phyloP scores from a whole-genome alignment of 169 alveolate species.

The Cryptosporidium tyzzeri region DNA sequence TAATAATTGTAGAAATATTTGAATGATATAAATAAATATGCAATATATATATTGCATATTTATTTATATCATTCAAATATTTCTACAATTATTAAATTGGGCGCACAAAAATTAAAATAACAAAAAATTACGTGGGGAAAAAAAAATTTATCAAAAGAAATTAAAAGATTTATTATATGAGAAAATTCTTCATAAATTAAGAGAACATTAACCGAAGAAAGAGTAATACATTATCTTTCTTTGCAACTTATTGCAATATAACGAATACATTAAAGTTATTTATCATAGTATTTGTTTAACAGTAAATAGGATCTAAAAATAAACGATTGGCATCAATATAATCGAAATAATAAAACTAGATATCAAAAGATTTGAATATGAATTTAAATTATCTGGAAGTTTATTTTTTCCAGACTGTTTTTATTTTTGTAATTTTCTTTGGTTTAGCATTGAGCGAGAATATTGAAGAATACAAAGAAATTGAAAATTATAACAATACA shows the following conservation, averaged over 20 bases:
- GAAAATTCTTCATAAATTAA: not conserved
- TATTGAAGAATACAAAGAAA: not conserved
- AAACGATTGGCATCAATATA: too few species aligned
- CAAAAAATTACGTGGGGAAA: not conserved
- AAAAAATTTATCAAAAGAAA: too few species aligned
- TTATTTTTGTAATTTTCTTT: too few species aligned
- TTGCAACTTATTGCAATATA: not conserved
- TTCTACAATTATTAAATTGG: not conserved
- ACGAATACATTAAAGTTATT: too few species aligned
- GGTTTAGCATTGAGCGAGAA: not conserved
- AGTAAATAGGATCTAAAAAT: not conserved
- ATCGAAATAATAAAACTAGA: not conserved
- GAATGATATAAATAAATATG: too few species aligned
- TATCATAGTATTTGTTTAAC: not conserved
- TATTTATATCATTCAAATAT: too few species aligned
- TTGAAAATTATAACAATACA: not conserved
- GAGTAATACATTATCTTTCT: not conserved
- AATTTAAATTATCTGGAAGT: not conserved
- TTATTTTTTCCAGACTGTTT: not conserved
- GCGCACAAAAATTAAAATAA: not conserved
- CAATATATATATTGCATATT: too few species aligned
- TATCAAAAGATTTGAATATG: not conserved
- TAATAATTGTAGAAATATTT: not conserved
- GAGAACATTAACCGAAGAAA: not conserved
- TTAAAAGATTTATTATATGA: not conserved